Evolutionary conservation across 1,284 basidiomycete species (phyloP), one percentile per base, ranked within the genome.

Genomic region (Ustilago hordei): DNA sequence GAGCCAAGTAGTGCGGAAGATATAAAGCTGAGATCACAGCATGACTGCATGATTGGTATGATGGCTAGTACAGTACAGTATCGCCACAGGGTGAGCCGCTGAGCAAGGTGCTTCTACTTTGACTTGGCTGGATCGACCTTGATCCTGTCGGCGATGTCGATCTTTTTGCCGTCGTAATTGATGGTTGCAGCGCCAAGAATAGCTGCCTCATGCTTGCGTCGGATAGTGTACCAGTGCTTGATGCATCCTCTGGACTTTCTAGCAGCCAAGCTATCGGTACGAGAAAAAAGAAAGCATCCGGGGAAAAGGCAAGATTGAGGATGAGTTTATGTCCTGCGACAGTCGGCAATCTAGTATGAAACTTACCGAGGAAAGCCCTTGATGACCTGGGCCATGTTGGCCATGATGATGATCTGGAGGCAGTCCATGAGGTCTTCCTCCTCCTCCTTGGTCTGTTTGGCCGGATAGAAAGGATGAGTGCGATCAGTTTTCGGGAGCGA

Each of bases 381-480:
- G 53, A 72, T 41, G 2, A 15, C 19, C 45, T 65, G 64, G 28
- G 9, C 41, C 41, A 66, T 32, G 32, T n/a, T n/a, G 3, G 55
- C 45, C 0, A 39, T 8, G 39, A 72, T 28, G 32, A 56, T 5
- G 5, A 45, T 19, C 17, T 50, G 28, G 0, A 72, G 6, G 34
- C 36, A 52, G 12, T 72, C 60, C 3, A 72, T 9, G 0, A 64
- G 28, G 23, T 31, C 60, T 34, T 59, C 56, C 6, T 72, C 69
- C 23, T 72, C 69, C 7, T 72, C 60, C 9, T 43, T 50, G 13
- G 63, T 66, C 69, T 72, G 45, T 53, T 7, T 4, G 8, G 3
- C 17, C n/a, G 39, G 32, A 28, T 23, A 48, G 45, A 6, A 13
- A 19, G n/a, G n/a, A 17, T 23, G 28, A n/a, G n/a, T 5, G 6